Evolutionary conservation across 2,329 filamentous ascomycete species (phyloP).

Genomic region (Talaromyces sp.): DNA sequence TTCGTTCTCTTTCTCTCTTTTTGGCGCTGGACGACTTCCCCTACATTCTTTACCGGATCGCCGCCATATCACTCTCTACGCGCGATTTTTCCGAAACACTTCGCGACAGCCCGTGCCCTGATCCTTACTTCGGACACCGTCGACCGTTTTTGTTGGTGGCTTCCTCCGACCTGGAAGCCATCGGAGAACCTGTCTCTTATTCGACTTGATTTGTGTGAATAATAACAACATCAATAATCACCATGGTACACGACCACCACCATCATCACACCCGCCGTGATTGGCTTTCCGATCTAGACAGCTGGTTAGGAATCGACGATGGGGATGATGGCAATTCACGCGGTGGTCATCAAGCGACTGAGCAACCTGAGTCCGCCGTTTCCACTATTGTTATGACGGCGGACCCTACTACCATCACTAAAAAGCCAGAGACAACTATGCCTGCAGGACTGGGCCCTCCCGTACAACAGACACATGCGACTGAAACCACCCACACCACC

Average conservation of each 20-base stretch:
- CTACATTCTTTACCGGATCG: background rate
- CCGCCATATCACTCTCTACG: background rate
- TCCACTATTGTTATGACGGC: background rate
- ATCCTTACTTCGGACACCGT: background rate
- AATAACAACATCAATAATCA: background rate
- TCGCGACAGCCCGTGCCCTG: background rate
- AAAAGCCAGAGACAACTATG: slow-evolving; percentile 12
- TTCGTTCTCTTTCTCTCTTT: slow-evolving; percentile 14
- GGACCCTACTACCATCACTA: background rate
- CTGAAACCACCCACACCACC: background rate
- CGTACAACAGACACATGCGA: background rate
- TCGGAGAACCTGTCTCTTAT: background rate
- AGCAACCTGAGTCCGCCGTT: background rate
- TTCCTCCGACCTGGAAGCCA: background rate
- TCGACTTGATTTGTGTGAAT: background rate
- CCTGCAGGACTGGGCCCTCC: slow-evolving; percentile 11
- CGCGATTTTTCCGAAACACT: background rate
- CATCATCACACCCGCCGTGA: slow-evolving; percentile 8
- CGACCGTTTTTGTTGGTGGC: background rate
- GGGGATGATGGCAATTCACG: background rate
- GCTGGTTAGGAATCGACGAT: slow-evolving; percentile 3
- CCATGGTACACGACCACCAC: slow-evolving; percentile 9
- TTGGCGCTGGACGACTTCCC: slow-evolving; percentile 6
- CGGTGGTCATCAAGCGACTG: background rate
- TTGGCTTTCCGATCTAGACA: slow-evolving; percentile 1